Evolutionary conservation across 2,329 filamentous ascomycete genomes (phyloP).

Genomic region (Cercospora sp.): DNA sequence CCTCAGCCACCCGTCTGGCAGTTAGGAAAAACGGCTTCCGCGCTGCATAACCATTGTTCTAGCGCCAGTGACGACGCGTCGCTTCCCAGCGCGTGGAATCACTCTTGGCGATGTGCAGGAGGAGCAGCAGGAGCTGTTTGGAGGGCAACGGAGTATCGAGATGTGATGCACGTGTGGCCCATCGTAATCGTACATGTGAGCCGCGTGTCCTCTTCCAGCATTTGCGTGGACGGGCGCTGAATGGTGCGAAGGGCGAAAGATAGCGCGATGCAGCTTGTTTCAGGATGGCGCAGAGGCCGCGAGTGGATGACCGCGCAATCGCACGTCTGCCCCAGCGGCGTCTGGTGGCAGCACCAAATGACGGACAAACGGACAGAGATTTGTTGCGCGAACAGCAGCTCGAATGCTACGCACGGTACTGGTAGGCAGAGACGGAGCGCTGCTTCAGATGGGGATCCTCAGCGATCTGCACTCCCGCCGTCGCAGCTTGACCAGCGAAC

Average conservation of each 20-base stretch:
- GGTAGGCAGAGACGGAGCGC: no score
- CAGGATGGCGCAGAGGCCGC: neutral
- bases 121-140: no score
- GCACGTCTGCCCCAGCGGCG: neutral
- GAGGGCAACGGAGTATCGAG: no score
- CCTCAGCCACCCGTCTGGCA: neutral
- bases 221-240: no score
- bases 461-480: no score
- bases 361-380: neutral
- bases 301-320: neutral
- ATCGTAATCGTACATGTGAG: neutral
- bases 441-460: neutral
- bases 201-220: neutral
- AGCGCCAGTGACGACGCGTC: no score
- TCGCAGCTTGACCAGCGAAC: neutral
- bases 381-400: neutral
- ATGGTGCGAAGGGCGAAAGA: no score
- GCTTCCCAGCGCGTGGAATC: no score
- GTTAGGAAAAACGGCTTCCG: neutral
- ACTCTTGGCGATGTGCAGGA: no score
- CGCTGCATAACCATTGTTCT: no score
- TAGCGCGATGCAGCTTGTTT: neutral
- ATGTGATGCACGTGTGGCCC: neutral
- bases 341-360: neutral
- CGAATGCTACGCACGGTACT: neutral